phyloP scores from a whole-genome alignment of 2,329 filamentous ascomycete genomes.

The Clonostachys rhizophaga region DNA sequence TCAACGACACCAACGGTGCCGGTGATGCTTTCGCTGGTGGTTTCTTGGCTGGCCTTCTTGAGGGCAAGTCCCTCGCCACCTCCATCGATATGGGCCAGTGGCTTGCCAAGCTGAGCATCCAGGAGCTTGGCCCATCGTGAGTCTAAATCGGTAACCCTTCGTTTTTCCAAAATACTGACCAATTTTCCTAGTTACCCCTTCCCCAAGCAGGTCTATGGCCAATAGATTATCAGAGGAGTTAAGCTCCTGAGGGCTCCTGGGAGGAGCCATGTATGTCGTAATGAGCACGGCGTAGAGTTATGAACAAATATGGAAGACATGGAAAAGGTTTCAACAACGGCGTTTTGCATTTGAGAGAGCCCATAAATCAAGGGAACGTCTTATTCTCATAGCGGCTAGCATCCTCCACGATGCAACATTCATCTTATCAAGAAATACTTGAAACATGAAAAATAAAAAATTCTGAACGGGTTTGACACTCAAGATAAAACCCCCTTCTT shows the following conservation, averaged over 20 bases:
- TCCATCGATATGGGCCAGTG: conserved; percentile 92
- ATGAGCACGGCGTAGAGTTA: neutral
- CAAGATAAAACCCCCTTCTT: neutral
- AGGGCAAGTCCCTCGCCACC: conserved; percentile 75
- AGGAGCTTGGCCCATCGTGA: conserved; percentile 94
- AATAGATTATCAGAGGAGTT: conserved; percentile 31
- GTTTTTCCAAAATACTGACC: neutral
- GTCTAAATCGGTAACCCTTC: conserved; percentile 29
- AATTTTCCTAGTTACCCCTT: conserved; percentile 61
- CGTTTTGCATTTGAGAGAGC: conserved; percentile 17
- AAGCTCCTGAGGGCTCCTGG: conserved; percentile 5
- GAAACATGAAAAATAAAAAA: conserved; percentile 8
- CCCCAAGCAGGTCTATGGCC: conserved; percentile 69
- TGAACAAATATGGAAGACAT: neutral
- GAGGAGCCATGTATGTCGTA: neutral
- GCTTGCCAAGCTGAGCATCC: conserved; percentile 89
- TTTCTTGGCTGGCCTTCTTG: conserved; percentile 82
- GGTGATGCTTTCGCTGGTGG: conserved; percentile 96
- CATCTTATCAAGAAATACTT: conserved; percentile 19
- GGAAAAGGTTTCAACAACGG: conserved; percentile 48
- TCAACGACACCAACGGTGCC: conserved; percentile 95
- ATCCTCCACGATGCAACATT: conserved; percentile 36
- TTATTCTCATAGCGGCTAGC: conserved; percentile 25
- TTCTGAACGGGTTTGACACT: conserved; percentile 4
- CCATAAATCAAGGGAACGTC: conserved; percentile 4